phyloP scores from a whole-genome alignment of 2,329 filamentous ascomycete genomes.

The Aquanectria penicillioides region DNA sequence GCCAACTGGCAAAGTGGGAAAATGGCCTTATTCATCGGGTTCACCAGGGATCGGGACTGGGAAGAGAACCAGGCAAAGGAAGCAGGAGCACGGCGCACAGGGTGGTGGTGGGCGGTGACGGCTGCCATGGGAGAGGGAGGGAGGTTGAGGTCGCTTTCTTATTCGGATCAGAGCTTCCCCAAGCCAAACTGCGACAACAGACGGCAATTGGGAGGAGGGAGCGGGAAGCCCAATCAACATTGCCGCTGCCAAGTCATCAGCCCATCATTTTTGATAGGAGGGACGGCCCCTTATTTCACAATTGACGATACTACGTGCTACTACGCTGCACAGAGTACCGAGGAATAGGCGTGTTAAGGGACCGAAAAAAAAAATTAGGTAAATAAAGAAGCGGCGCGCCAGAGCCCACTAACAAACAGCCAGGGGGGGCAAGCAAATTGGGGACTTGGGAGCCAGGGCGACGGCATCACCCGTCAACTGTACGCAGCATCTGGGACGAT shows the following conservation, averaged over 20 bases:
- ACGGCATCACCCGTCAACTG: slow-evolving; percentile 12
- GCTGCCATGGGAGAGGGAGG: neutral
- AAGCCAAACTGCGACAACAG: too few relatives aligned
- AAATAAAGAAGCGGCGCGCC: slow-evolving; percentile 6
- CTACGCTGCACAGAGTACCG: too few relatives aligned
- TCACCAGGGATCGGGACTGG: slow-evolving; percentile 36
- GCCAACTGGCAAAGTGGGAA: slow-evolving; percentile 33
- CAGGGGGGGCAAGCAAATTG: neutral
- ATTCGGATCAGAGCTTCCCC: slow-evolving; percentile 41
- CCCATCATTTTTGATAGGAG: slow-evolving; percentile 28
- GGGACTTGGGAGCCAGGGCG: neutral
- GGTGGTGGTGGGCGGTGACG: slow-evolving; percentile 19
- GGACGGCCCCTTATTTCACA: slow-evolving; percentile 3
- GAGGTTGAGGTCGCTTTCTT: slow-evolving; percentile 32
- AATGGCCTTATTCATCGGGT: slow-evolving; percentile 42
- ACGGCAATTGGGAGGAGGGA: neutral
- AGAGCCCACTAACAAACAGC: slow-evolving; percentile 4
- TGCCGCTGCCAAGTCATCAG: slow-evolving; percentile 31
- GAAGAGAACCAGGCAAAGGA: slow-evolving; percentile 31
- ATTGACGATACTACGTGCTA: too few relatives aligned
- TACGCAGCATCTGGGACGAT: slow-evolving; percentile 15
- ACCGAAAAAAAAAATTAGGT: neutral
- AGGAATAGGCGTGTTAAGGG: neutral
- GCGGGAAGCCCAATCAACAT: slow-evolving; percentile 26
- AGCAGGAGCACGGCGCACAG: slow-evolving; percentile 26